Evolutionary conservation across 1,139 yeast species (phyloP), one percentile per base, ranked within the genome.

Genomic region (Yamadazyma epiphylla): DNA sequence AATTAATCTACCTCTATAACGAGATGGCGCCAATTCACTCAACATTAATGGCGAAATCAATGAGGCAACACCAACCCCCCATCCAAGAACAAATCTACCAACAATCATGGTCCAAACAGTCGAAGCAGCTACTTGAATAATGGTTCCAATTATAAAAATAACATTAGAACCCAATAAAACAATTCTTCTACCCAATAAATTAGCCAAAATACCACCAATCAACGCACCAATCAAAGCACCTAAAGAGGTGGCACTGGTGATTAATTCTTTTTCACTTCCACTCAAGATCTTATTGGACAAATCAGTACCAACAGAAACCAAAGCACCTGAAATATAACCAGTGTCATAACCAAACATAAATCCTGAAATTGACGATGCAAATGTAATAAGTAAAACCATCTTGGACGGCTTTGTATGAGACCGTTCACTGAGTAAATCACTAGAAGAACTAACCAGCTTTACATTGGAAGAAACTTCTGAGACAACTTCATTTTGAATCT

Each of bases 281-380:
- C 89, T 68, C 31, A 86, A 59, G 5, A 61, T 45, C 30, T 63
- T 60, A 31, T 61, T 55, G 30, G 67, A 66, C 41, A 89, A 71
- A 50, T 85, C 95, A 5, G 78, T 74, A 5, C 91, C 88, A 28
- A 89, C 77, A 25, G 87, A 78, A 12, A 88, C 95, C 48, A 89
- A 67, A 0, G 96, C 96, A 11, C 94, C 80, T 1, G 96, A 88
- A 27, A 89, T 87, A 58, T 89, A 89, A 38, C 96, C 97, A 0
- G 97, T 89, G 55, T 89, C 97, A 52, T 89, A 89, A 41, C 97
- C 97, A 59, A 88, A 89, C 87, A 89, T 79, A 57, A 88, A 88
- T 4, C 97, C 97, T 2, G 96, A 87, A 39, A 89, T 80, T 7
- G 96, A 87, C 0, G 96, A 81, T 11, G 86, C 78, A 33, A 82